Percentiles rank a stretch among this genome's conserved stretches.
These are phyloP conservation scores for Zygosaccharomyces sapae DNA, from an alignment of 1,139 yeast genomes.

Conservation along the genomic window DNA sequence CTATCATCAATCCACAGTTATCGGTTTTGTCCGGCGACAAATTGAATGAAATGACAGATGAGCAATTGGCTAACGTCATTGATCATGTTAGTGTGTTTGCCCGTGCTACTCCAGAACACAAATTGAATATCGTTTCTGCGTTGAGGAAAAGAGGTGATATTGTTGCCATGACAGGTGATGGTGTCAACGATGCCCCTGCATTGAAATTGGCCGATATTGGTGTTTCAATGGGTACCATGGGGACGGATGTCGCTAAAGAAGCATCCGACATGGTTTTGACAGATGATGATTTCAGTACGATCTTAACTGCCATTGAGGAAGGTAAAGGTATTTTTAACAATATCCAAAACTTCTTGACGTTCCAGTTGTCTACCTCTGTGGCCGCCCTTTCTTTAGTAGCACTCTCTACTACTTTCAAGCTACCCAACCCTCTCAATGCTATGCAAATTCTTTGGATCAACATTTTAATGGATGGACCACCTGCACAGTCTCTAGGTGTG, in stretches of 20 bases:
- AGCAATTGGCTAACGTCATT: conserved; percentile 65
- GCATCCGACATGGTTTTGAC: conserved; percentile 96
- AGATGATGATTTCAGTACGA: conserved; percentile 91
- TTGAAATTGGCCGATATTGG: conserved; percentile 93
- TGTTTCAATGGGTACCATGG: conserved; percentile 91
- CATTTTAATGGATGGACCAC: conserved; percentile 97
- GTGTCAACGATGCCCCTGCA: conserved; percentile 97
- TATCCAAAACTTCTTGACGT: conserved; percentile 86
- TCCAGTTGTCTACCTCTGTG: conserved; percentile 89
- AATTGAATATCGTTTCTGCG: conserved; percentile 83
- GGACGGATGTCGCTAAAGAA: conserved; percentile 96
- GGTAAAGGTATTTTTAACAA: conserved; percentile 93
- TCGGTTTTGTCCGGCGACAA: conserved; percentile 80
- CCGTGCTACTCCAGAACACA: conserved; percentile 93
- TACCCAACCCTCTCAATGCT: conserved; percentile 91
- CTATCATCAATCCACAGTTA: conserved; percentile 53
- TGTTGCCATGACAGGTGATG: conserved; percentile 98
- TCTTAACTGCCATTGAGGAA: conserved; percentile 85
- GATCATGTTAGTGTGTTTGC: conserved; percentile 86
- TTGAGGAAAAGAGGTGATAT: conserved; percentile 87
- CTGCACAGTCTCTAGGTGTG: conserved; percentile 94
- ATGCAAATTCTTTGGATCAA: conserved; percentile 98
- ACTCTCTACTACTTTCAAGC: conserved; percentile 73
- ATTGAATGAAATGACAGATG: conserved; percentile 64
- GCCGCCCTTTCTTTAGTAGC: conserved; percentile 90